Evolutionary conservation across 306 rosid species (phyloP).

Genomic region (Carpinus fangiana): DNA sequence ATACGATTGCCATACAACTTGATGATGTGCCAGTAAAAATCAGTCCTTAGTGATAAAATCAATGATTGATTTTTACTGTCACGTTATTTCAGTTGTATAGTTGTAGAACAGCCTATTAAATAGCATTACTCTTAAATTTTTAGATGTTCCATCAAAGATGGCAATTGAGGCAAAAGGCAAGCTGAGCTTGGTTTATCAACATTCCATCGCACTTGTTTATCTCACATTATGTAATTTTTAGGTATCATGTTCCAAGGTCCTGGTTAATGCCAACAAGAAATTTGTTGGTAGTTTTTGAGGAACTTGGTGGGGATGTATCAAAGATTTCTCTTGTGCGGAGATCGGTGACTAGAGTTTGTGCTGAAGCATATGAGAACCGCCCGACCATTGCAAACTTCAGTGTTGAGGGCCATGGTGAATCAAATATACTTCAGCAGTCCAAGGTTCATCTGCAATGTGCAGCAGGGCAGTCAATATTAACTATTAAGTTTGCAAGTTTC

Average conservation of each 20-base stretch:
- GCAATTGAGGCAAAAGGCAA: background rate
- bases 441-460: slow-evolving; percentile 35
- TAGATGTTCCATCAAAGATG: background rate
- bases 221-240: slow-evolving; percentile 28
- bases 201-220: slow-evolving; percentile 3
- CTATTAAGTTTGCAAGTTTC: slow-evolving; percentile 44
- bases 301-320: slow-evolving; percentile 87
- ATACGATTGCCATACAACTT: too few species aligned
- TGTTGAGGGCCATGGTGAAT: slow-evolving; percentile 25
- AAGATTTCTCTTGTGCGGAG: slow-evolving; percentile 67
- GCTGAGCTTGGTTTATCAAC: background rate
- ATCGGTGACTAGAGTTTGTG: slow-evolving; percentile 41
- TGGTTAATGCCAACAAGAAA: slow-evolving; percentile 91
- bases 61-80: too few species aligned
- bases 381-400: slow-evolving; percentile 17
- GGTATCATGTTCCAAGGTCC: slow-evolving; percentile 96
- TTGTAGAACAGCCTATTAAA: too few species aligned
- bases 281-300: slow-evolving; percentile 77
- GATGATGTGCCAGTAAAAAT: too few species aligned
- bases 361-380: slow-evolving; percentile 38
- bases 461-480: slow-evolving; percentile 39
- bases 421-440: slow-evolving; percentile 19
- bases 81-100: too few species aligned
- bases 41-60: too few species aligned
- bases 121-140: background rate